Evolutionary conservation across 192 early-diverging fungal species (phyloP).

Genomic region (Coemansia sp.): DNA sequence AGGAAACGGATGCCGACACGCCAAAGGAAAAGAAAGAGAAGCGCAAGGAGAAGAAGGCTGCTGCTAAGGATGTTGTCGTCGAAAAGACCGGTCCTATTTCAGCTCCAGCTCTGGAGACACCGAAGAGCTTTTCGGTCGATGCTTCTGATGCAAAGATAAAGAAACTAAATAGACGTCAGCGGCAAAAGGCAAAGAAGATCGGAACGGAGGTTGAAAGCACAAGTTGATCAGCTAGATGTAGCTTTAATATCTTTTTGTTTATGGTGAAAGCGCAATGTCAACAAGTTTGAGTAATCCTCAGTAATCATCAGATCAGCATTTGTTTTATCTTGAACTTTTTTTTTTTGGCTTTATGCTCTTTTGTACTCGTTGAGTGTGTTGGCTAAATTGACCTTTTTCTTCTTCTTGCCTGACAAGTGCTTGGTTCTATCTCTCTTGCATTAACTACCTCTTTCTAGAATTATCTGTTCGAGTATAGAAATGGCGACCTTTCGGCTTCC

Average conservation of each 20-base stretch:
- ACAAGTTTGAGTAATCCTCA: no score
- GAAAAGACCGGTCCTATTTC: not conserved
- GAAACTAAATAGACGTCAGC: slow-evolving; percentile 39
- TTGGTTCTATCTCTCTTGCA: not conserved
- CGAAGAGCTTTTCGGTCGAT: not conserved
- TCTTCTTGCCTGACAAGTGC: not conserved
- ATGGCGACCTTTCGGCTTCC: slow-evolving; percentile 48
- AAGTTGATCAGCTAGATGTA: not conserved
- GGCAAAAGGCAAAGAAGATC: slow-evolving; percentile 41
- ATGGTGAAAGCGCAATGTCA: no score
- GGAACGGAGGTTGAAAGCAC: slow-evolving; percentile 7
- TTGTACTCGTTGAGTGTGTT: not conserved
- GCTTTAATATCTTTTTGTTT: no score
- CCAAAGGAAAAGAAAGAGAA: slow-evolving; percentile 23
- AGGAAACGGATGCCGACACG: slow-evolving; percentile 23
- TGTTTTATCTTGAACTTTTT: not conserved
- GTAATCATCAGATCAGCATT: not conserved
- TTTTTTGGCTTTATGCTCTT: not conserved
- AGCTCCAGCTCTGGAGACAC: not conserved
- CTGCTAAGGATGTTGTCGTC: not conserved
- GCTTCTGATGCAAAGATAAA: slow-evolving; percentile 3
- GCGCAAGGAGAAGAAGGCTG: slow-evolving; percentile 16
- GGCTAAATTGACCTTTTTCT: not conserved
- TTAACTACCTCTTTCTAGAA: not conserved
- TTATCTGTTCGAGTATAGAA: not conserved